These are phyloP conservation scores for Fusarium nanum DNA, from an alignment of 2,329 filamentous ascomycete species.

Conservation along the genomic window DNA sequence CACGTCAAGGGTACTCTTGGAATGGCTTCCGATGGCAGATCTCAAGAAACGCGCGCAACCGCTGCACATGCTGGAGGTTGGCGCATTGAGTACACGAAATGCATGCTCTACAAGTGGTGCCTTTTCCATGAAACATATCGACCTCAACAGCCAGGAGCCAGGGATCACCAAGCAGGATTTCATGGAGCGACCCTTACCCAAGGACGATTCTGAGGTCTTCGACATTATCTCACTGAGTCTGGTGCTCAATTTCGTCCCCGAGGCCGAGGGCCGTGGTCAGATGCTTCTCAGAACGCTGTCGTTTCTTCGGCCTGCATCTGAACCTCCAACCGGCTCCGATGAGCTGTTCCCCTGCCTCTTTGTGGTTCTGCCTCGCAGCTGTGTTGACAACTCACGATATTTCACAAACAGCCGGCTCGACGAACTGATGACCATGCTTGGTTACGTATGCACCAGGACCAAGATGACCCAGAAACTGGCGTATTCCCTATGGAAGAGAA, in stretches of 20 bases:
- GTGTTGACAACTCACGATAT: slow-evolving; percentile 90
- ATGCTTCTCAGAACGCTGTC: slow-evolving; percentile 83
- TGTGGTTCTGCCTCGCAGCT: slow-evolving; percentile 88
- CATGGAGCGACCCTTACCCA: slow-evolving; percentile 84
- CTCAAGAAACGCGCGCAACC: slow-evolving; percentile 43
- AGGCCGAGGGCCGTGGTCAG: slow-evolving; percentile 77
- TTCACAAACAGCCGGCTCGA: slow-evolving; percentile 76
- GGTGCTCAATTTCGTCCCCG: slow-evolving; percentile 93
- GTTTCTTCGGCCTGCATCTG: slow-evolving; percentile 67
- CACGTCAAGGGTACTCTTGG: slow-evolving; percentile 71
- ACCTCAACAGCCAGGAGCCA: slow-evolving; percentile 86
- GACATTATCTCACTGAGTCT: slow-evolving; percentile 92
- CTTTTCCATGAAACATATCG: slow-evolving; percentile 85
- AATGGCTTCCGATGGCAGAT: slow-evolving; percentile 64
- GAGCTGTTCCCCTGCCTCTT: slow-evolving; percentile 77
- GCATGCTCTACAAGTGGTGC: slow-evolving; percentile 78
- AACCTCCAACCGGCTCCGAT: slow-evolving; percentile 34
- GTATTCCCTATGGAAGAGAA: slow-evolving; percentile 85
- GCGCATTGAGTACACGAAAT: slow-evolving; percentile 85
- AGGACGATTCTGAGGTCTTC: slow-evolving; percentile 71
- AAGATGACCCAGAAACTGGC: slow-evolving; percentile 87
- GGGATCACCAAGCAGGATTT: slow-evolving; percentile 92
- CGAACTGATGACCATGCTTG: slow-evolving; percentile 80
- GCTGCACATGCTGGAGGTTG: slow-evolving; percentile 85
- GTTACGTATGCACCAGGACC: slow-evolving; percentile 72